Percentiles rank a stretch among this genome's conserved stretches.
phyloP scores from a whole-genome alignment of 768 basidiomycete genomes.

The Plicaturopsis crispa region DNA sequence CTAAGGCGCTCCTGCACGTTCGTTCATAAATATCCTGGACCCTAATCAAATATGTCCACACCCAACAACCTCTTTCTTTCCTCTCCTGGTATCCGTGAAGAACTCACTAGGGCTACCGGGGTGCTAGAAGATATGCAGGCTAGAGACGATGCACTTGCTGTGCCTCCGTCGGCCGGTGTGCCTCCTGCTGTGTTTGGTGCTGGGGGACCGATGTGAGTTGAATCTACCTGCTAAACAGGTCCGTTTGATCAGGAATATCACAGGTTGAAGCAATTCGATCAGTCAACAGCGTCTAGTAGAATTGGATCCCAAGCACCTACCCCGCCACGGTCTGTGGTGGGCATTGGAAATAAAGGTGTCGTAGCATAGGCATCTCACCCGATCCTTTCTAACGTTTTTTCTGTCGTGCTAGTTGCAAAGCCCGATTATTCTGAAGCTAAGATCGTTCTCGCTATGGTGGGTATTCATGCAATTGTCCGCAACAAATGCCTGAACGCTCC shows the following conservation, averaged over 20 bases:
- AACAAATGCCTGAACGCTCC: background rate
- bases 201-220: constrained; percentile 63
- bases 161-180: constrained; percentile 23
- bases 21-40: too few species aligned
- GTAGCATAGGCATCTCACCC: background rate
- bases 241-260: background rate
- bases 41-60: constrained; percentile 9
- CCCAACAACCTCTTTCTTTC: constrained; percentile 11
- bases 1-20: too few species aligned
- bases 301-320: constrained; percentile 68
- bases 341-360: constrained; percentile 82
- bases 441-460: constrained; percentile 95
- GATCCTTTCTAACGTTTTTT: constrained; percentile 5
- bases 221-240: background rate
- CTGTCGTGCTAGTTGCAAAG: constrained; percentile 61
- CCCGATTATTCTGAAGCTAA: constrained; percentile 99
- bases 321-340: constrained; percentile 77
- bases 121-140: constrained; percentile 44
- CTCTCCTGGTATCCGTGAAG: constrained; percentile 27
- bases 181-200: constrained; percentile 64
- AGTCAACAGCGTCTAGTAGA: constrained; percentile 63
- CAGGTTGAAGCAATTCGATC: constrained; percentile 77
- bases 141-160: constrained; percentile 15
- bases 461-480: constrained; percentile 7
- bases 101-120: constrained; percentile 43